Conservation (phyloP, 2,329 filamentous ascomycete genomes). For the Coniella lustricola region DNA sequence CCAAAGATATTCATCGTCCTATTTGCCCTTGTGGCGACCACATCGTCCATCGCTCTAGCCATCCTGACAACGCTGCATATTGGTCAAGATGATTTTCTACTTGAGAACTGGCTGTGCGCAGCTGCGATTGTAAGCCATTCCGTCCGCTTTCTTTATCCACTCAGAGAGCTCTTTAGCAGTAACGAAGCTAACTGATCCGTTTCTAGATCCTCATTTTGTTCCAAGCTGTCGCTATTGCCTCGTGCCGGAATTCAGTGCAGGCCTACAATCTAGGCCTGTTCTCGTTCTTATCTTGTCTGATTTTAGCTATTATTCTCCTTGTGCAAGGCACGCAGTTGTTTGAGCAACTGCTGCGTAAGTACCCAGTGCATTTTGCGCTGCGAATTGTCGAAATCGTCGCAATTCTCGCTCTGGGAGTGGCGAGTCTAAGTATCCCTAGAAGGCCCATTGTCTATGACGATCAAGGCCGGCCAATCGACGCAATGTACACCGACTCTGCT, state of each 20-base stretch:
- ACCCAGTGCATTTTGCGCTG: slow-evolving; percentile 33
- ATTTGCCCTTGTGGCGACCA: slow-evolving; percentile 47
- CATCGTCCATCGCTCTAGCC: slow-evolving; percentile 48
- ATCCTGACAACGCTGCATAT: slow-evolving; percentile 40
- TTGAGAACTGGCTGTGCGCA: slow-evolving; percentile 54
- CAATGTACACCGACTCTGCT: slow-evolving; percentile 53
- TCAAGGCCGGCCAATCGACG: slow-evolving; percentile 54
- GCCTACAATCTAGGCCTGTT: slow-evolving; percentile 48
- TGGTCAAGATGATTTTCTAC: slow-evolving; percentile 31
- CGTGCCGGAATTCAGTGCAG: slow-evolving; percentile 42
- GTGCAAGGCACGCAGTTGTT: slow-evolving; percentile 37
- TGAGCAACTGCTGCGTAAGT: slow-evolving; percentile 26
- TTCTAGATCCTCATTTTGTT: slow-evolving; percentile 42
- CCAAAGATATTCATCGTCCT: slow-evolving; percentile 49
- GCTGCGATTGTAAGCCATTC: slow-evolving; percentile 53
- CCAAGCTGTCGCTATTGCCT: slow-evolving; percentile 43
- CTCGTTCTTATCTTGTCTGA: slow-evolving; percentile 39
- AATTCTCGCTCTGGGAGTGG: slow-evolving; percentile 37
- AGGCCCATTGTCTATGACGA: slow-evolving; percentile 57
- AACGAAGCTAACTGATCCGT: slow-evolving; percentile 12
- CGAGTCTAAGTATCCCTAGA: slow-evolving; percentile 53
- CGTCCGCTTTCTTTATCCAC: too few species aligned
- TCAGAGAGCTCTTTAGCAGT: background rate
- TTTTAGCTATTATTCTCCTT: slow-evolving; percentile 37
- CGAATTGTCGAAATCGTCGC: slow-evolving; percentile 40